A percentile compares a stretch with the other conserved stretches of the same genome.
Evolutionary conservation across 2,329 filamentous ascomycete genomes (phyloP).

Genomic region (Fusarium domesticum): DNA sequence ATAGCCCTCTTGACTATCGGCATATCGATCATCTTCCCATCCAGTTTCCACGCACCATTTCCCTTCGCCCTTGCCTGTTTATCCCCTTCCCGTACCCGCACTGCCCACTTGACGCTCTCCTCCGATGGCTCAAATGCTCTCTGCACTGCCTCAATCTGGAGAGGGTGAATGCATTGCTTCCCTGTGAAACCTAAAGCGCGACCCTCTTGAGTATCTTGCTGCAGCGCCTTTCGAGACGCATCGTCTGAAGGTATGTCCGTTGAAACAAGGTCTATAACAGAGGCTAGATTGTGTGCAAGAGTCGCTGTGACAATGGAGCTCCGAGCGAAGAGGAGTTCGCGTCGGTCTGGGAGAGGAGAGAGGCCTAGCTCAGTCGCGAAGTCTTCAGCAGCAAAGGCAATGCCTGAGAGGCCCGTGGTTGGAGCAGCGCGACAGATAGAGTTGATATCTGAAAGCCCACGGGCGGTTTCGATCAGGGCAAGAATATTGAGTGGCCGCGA

Average conservation of each 20-base stretch:
- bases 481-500: conserved; percentile 2
- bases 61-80: not conserved
- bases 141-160: conserved; percentile 5
- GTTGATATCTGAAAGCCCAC: conserved; percentile 1
- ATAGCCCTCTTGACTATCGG: conserved; percentile 4
- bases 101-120: conserved; percentile 1
- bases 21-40: conserved; percentile 9
- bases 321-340: conserved; percentile 1
- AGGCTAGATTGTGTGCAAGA: not conserved
- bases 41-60: conserved; percentile 7
- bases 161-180: conserved; percentile 10
- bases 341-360: conserved; percentile 2
- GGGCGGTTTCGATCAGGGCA: conserved; percentile 2
- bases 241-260: not conserved
- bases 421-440: conserved; percentile 2
- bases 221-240: not conserved
- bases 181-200: conserved; percentile 9
- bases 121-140: conserved; percentile 3
- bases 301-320: conserved; percentile 2
- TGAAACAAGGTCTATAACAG: conserved; percentile 2
- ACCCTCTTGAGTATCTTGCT: conserved; percentile 1
- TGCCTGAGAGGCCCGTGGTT: not conserved
- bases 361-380: conserved; percentile 3
- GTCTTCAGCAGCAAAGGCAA: conserved; percentile 6
- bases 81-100: conserved; percentile 1